Evolutionary conservation across 2,329 filamentous ascomycete genomes (phyloP), one percentile per base, ranked within the genome.

Genomic region (Fonsecaea nubica): DNA sequence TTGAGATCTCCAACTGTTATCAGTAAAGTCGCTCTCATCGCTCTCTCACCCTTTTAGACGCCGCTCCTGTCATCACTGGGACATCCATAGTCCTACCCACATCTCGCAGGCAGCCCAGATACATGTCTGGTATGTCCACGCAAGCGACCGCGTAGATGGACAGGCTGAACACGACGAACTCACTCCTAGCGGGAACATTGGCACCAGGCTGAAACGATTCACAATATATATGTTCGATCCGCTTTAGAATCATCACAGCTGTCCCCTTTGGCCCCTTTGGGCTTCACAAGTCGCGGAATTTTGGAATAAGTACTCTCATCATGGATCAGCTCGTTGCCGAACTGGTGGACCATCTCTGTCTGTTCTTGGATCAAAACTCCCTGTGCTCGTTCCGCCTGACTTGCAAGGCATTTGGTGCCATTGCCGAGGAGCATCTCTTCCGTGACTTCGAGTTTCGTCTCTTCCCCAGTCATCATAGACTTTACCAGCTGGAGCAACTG

Each of bases 361-460:
- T 32, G 15, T 71, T 66, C 48, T 36, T 71, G 38, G 59, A 65
- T 12, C 48, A n/a, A 30, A 48, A 56, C 13, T 67, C 66, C 21
- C 60, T 69, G 42, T 38, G 48, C 48, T 45, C 48, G 10, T 65
- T 71, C 42, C 67, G 68, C 32, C 68, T 68, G 57, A 58, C 45
- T 32, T 68, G 68, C 61, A 70, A 54, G 38, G 63, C 55, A 15
- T 65, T 63, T 54, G 64, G 60, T 18, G 35, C 10, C 18, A 62
- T 70, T 4, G 69, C 53, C 2, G 62, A 66, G 56, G 50, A 66
- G 50, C 48, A 63, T 40, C 67, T 71, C 36, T 71, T 71, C 36
- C 55, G 62, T 21, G 52, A 71, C 35, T 61, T 71, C 38, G 69
- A 71, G 35, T 71, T 71, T 57, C 68, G 63, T 3, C 63, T 71